Evolutionary conservation across 2,329 filamentous ascomycete species (phyloP).

Genomic region (Calonectria naviculata): DNA sequence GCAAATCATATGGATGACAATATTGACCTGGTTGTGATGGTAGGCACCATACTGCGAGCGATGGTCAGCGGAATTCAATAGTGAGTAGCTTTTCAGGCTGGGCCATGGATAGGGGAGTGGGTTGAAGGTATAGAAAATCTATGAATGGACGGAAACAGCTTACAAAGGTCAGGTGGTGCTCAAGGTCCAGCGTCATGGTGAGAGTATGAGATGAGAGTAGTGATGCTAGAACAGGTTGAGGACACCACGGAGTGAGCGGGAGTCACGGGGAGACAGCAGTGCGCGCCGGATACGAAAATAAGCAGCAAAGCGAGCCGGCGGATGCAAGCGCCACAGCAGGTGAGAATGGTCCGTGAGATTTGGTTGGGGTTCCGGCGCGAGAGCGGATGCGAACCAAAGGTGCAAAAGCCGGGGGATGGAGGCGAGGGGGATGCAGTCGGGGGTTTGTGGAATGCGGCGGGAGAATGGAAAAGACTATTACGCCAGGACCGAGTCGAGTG

Average conservation of each 20-base stretch:
- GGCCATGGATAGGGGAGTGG: constrained; percentile 3
- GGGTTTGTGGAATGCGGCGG: not conserved
- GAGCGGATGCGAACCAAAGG: not conserved
- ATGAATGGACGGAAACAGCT: constrained; percentile 44
- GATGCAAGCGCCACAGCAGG: constrained; percentile 14
- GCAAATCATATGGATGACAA: constrained; percentile 82
- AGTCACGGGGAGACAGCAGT: not conserved
- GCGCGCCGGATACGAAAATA: constrained; percentile 14
- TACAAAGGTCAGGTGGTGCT: constrained; percentile 87
- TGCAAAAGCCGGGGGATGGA: not conserved
- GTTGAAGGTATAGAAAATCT: not conserved
- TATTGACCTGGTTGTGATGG: constrained; percentile 81
- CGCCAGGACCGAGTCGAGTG: not conserved
- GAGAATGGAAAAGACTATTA: constrained; percentile 12
- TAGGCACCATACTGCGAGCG: constrained; percentile 80
- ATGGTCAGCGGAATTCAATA: constrained; percentile 23
- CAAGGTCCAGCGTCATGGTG: constrained; percentile 77
- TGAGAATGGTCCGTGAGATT: constrained; percentile 10
- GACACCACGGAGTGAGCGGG: not conserved
- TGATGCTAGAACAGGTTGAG: not conserved
- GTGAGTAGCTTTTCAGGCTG: not conserved
- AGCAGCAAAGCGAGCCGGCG: not conserved
- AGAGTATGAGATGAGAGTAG: constrained; percentile 22
- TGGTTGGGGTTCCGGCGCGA: constrained; percentile 4
- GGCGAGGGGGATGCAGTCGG: not conserved